A percentile compares a stretch with the other conserved stretches of the same genome.
Evolutionary conservation across 345 rosid species (phyloP).

Genomic region (Dipteronia sinensis): DNA sequence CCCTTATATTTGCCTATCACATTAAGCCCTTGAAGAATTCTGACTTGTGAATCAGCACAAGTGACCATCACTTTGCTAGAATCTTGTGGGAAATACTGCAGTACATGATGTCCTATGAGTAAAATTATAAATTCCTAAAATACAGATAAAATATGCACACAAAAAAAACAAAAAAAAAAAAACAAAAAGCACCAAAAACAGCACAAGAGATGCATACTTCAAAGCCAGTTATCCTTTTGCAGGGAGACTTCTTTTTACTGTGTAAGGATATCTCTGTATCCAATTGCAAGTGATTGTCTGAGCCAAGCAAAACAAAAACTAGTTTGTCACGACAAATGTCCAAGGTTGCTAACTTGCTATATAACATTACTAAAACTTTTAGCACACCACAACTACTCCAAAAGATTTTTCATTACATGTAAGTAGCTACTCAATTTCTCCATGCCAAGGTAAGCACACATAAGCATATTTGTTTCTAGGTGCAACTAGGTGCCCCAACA

Average conservation of each 20-base stretch:
- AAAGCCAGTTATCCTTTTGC: slow-evolving; percentile 77
- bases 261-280: slow-evolving; percentile 65
- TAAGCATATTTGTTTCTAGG: not conserved
- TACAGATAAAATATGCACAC: not conserved
- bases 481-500: not conserved
- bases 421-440: not conserved
- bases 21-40: slow-evolving; percentile 71
- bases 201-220: slow-evolving; percentile 47
- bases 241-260: slow-evolving; percentile 69
- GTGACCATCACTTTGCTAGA: slow-evolving; percentile 80
- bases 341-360: not conserved
- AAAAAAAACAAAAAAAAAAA: slow-evolving; percentile 2
- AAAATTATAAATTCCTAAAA: not conserved
- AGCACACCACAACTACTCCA: not conserved
- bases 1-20: slow-evolving; percentile 80
- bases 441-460: not conserved
- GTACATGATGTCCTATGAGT: slow-evolving; percentile 6
- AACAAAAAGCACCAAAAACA: slow-evolving; percentile 9
- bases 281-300: slow-evolving; percentile 75
- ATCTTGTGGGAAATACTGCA: slow-evolving; percentile 71
- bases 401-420: not conserved
- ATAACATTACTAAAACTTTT: not conserved
- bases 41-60: slow-evolving; percentile 84
- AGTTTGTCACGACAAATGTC: slow-evolving; percentile 9
- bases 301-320: slow-evolving; percentile 22